phyloP scores from a whole-genome alignment of 192 early-diverging fungal species.

The Entomortierella beljakovae region DNA sequence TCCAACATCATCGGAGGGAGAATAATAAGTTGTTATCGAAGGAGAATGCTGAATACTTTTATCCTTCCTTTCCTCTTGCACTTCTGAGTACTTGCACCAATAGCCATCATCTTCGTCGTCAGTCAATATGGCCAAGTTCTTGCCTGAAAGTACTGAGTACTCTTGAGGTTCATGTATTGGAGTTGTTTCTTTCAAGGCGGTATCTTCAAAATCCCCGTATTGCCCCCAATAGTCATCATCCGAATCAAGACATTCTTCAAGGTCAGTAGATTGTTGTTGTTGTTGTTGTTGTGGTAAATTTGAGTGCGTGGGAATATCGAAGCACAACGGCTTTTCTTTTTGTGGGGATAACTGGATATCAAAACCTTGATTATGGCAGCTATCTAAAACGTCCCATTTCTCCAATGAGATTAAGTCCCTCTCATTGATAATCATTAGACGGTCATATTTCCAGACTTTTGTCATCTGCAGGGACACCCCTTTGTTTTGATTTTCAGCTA shows the following conservation, averaged over 20 bases:
- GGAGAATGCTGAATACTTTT: neutral
- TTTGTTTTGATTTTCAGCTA: neutral
- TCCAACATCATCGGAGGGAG: neutral
- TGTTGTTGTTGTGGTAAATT: neutral
- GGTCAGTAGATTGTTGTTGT: neutral
- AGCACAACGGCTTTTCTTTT: neutral
- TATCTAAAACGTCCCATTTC: neutral
- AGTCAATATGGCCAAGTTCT: neutral
- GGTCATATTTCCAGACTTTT: constrained; percentile 9
- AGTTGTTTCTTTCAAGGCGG: neutral
- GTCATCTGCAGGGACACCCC: neutral
- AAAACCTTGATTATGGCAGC: constrained; percentile 2
- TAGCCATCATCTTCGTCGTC: constrained; percentile 43
- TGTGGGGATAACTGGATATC: neutral
- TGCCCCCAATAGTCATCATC: constrained; percentile 53
- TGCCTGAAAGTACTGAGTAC: neutral
- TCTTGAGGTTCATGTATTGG: neutral
- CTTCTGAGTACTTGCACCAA: constrained; percentile 40
- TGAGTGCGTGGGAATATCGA: neutral
- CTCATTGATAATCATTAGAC: neutral
- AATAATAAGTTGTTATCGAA: neutral
- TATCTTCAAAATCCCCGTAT: constrained; percentile 27
- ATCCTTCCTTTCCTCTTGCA: constrained; percentile 9
- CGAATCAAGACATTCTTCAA: constrained; percentile 14
- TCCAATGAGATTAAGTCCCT: neutral